Conservation (phyloP, 257 asterid genomes). For the Solanum ossicruentum region DNA sequence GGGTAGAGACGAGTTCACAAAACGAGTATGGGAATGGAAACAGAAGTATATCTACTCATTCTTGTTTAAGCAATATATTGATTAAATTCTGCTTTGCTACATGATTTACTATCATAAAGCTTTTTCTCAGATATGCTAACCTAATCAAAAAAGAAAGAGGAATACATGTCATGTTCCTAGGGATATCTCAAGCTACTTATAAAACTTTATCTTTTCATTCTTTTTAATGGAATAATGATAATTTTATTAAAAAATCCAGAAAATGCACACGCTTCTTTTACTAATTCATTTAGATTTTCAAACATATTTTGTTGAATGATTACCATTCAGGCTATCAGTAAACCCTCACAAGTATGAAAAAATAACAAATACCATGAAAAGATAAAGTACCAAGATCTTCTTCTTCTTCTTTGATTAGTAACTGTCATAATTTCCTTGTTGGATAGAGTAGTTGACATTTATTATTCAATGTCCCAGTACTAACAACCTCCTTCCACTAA, state of each 20-base stretch:
- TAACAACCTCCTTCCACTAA: not conserved
- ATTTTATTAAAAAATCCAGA: not conserved
- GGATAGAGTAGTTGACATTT: not conserved
- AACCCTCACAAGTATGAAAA: not conserved
- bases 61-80: constrained; percentile 8
- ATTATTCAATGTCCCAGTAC: not conserved
- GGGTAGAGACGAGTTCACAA: constrained; percentile 86
- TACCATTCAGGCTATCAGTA: not conserved
- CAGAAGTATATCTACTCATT: constrained; percentile 50
- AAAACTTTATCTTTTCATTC: not conserved
- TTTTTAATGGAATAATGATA: not conserved
- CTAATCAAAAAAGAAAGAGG: not conserved
- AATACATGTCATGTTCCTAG: not conserved
- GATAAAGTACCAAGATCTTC: not conserved
- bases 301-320: not conserved
- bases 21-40: constrained; percentile 98
- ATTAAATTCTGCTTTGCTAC: not conserved
- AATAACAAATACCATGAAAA: not conserved
- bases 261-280: not conserved
- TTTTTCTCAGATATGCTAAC: not conserved
- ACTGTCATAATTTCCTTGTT: not conserved
- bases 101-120: not conserved
- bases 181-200: not conserved
- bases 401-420: not conserved
- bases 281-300: not conserved